phyloP scores from a whole-genome alignment of 2,329 filamentous ascomycete species.

The Fusarium veterinarium region DNA sequence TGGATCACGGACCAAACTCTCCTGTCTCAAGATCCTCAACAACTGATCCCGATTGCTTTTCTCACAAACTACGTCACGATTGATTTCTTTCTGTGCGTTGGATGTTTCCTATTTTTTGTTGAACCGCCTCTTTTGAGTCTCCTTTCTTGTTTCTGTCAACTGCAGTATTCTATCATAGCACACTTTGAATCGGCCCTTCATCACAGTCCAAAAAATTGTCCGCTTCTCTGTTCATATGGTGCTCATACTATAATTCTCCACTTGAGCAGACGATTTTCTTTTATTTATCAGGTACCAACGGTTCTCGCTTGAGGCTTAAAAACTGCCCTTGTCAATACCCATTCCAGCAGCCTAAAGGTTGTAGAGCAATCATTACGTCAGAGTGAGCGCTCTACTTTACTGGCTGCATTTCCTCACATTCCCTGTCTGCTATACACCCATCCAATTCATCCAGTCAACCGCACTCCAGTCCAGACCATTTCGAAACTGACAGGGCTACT shows the following conservation, averaged over 20 bases:
- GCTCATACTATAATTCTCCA: slow-evolving; percentile 24
- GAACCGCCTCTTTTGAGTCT: slow-evolving; percentile 4
- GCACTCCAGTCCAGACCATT: slow-evolving; percentile 18
- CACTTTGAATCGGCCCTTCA: slow-evolving; percentile 22
- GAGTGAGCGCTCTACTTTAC: slow-evolving; percentile 26
- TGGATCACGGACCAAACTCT: slow-evolving; percentile 45
- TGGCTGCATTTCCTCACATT: slow-evolving; percentile 34
- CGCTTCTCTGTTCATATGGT: slow-evolving; percentile 9
- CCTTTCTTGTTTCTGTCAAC: slow-evolving; percentile 5
- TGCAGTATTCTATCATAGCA: neutral
- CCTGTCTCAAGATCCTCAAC: slow-evolving; percentile 34
- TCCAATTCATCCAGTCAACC: slow-evolving; percentile 20
- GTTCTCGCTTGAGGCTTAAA: slow-evolving; percentile 33
- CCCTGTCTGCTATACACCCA: slow-evolving; percentile 29
- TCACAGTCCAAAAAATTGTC: slow-evolving; percentile 8
- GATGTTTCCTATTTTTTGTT: slow-evolving; percentile 12
- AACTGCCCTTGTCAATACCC: slow-evolving; percentile 10
- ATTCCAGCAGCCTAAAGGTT: slow-evolving; percentile 8
- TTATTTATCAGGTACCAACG: slow-evolving; percentile 32
- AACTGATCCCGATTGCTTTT: slow-evolving; percentile 25
- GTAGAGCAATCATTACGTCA: slow-evolving; percentile 43
- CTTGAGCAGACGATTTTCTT: slow-evolving; percentile 15
- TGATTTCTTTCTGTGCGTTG: slow-evolving; percentile 7
- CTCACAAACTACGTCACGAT: slow-evolving; percentile 39
- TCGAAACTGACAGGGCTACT: slow-evolving; percentile 25